Evolutionary conservation across 305 asterid species (phyloP), one percentile per base, ranked within the genome.

Genomic region (Fraxinus baroniana): DNA sequence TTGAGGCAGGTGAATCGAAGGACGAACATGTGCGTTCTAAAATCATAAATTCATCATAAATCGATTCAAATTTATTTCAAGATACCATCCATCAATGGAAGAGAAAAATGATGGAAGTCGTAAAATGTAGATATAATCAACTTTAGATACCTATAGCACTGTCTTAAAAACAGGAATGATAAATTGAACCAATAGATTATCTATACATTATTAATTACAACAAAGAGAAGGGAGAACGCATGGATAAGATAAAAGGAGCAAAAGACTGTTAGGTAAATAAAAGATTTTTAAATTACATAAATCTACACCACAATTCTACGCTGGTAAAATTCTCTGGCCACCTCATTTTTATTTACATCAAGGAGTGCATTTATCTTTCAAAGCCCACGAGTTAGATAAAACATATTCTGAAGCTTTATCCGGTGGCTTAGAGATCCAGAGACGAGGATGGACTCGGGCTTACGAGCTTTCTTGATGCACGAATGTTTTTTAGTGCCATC

Each of bases 401-500:
- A 78, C 83, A 49, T 35, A 64, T 74, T 74, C 77, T 33, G 28
- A 68, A 76, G 79, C 82, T 80, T 46, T 71, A 74, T 66, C 13
- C 17, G 28, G 74, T 37, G 46, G 71, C 57, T 10, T 33, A 57
- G 74, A 86, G 84, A 64, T 90, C 94, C 37, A 83, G 83, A 62
- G 97, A 89, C 5, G 95, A 86, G 30, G 96, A 81, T 57, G 84
- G 86, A 64, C 85, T 87, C 39, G 86, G 76, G 62, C 90, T 80
- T n/a, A 73, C 73, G 10, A 89, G 83, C 78, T 92, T 93, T 86
- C 85, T 90, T 36, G 97, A 89, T 35, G 93, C 28, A 12, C 98
- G 89, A 20, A 91, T 89, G 44, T 90, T 94, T 90, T 93, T 95
- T 36, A 93, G 91, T 0, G 94, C 93, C 97, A 95, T 95, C 92